Conservation (phyloP, 495 filamentous ascomycete species). For the Lophiotrema nucula region DNA sequence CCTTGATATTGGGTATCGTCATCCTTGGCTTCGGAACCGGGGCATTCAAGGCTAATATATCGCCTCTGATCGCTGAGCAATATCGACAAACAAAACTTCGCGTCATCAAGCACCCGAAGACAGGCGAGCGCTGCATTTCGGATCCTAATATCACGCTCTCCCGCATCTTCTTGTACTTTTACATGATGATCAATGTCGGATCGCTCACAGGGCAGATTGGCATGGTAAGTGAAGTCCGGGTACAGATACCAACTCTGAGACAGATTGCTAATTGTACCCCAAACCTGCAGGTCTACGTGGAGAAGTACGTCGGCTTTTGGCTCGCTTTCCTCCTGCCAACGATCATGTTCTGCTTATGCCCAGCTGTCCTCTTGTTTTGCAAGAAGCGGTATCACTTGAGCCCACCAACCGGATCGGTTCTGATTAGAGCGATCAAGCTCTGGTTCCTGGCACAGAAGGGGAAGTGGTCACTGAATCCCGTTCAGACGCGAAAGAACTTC, state of each 20-base stretch:
- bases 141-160: conserved; percentile 65
- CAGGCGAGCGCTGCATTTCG: conserved; percentile 57
- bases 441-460: conserved; percentile 60
- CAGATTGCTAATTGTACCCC: too few species aligned
- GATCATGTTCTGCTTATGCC: conserved; percentile 55
- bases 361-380: conserved; percentile 61
- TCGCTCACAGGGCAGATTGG: conserved; percentile 53
- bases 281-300: conserved; percentile 69
- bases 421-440: conserved; percentile 57
- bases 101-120: conserved; percentile 26
- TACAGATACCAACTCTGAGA: too few species aligned
- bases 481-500: conserved; percentile 53
- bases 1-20: conserved; percentile 62
- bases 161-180: conserved; percentile 63
- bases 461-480: conserved; percentile 56
- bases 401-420: conserved; percentile 63
- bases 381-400: conserved; percentile 57
- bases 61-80: conserved; percentile 61
- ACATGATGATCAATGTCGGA: conserved; percentile 70
- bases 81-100: conserved; percentile 43
- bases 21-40: conserved; percentile 66
- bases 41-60: conserved; percentile 64
- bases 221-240: too few species aligned
- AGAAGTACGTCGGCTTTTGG: conserved; percentile 79
- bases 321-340: conserved; percentile 52